A percentile compares a stretch with the other conserved stretches of the same genome.
Conservation (phyloP, 208 protist genomes). For the Trypanosoma conorhini region DNA sequence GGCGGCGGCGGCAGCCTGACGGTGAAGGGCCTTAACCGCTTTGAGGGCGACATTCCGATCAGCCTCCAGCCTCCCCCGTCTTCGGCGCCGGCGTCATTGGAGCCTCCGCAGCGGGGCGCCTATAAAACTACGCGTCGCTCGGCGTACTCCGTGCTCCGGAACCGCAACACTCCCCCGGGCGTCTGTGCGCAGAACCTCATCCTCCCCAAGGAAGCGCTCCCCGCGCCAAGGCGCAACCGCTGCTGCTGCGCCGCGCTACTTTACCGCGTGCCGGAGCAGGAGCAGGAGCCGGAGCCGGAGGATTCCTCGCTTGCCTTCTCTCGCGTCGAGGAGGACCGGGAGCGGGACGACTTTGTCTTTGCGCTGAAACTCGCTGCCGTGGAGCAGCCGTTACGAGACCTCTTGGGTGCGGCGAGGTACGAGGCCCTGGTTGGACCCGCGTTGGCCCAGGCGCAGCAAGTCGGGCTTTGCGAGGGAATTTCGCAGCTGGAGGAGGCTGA, state of each 20-base stretch:
- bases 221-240: slow-evolving; percentile 13
- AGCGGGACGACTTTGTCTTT: slow-evolving; percentile 61
- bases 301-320: not conserved
- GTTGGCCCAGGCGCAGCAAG: slow-evolving; percentile 19
- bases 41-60: slow-evolving; percentile 19
- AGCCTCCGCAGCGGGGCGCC: not conserved
- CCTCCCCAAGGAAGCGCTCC: not conserved
- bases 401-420: slow-evolving; percentile 28
- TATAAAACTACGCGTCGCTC: slow-evolving; percentile 41
- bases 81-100: not conserved
- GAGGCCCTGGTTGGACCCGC: slow-evolving; percentile 31
- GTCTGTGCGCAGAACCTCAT: slow-evolving; percentile 46
- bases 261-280: slow-evolving; percentile 17
- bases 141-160: slow-evolving; percentile 62
- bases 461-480: slow-evolving; percentile 42
- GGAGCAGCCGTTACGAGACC: slow-evolving; percentile 25
- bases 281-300: not conserved
- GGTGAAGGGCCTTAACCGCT: slow-evolving; percentile 33
- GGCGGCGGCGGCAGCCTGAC: no score
- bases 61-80: not conserved
- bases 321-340: slow-evolving; percentile 27
- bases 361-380: slow-evolving; percentile 53
- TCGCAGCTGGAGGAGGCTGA: slow-evolving; percentile 7
- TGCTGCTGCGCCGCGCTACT: slow-evolving; percentile 42
- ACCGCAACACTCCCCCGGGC: slow-evolving; percentile 34